Percentiles rank a stretch among this genome's conserved stretches.
Conservation (phyloP, 129 eudicot species). For the Arctium minus region DNA sequence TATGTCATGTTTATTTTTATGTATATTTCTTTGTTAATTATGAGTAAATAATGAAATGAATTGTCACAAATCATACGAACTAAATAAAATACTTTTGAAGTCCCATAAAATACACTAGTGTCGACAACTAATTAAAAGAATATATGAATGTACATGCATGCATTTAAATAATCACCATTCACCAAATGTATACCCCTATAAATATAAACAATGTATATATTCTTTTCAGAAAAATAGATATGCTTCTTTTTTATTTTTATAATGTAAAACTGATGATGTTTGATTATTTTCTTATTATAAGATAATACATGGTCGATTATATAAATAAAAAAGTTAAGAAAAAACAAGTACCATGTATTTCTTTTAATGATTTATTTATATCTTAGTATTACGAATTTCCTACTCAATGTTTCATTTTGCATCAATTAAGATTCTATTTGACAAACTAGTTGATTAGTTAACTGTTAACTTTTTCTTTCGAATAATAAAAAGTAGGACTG, state of each 20-base stretch:
- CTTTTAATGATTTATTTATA: no score
- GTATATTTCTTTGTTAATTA: background rate
- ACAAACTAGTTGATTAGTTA: no score
- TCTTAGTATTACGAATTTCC: no score
- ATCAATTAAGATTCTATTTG: no score
- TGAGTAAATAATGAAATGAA: background rate
- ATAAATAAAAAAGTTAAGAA: no score
- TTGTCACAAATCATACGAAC: no score
- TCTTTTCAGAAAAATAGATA: background rate
- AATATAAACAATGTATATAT: background rate
- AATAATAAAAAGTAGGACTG: no score
- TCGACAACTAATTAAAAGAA: background rate
- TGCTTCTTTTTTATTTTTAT: no score
- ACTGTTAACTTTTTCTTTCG: no score
- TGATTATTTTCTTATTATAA: background rate
- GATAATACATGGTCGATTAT: background rate
- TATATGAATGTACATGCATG: background rate
- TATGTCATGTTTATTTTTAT: no score
- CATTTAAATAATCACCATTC: background rate
- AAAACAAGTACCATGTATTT: no score
- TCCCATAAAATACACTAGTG: background rate
- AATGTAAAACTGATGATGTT: background rate
- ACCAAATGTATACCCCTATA: background rate
- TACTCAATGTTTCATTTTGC: no score
- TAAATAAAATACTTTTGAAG: background rate